Conservation (phyloP, 805 yeast genomes). For the Metschnikowia matae region DNA sequence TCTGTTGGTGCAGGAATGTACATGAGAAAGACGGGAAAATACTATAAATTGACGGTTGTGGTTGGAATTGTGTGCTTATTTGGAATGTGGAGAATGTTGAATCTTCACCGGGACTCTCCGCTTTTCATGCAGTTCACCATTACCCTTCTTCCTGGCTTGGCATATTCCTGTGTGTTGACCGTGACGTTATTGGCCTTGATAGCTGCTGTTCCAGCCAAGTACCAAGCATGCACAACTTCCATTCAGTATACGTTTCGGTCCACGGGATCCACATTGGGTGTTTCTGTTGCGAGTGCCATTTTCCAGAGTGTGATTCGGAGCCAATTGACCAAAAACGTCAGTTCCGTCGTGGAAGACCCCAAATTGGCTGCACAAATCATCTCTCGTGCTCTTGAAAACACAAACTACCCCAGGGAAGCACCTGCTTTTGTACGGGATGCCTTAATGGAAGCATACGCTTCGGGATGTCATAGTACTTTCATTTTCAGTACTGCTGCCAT, state of each 20-base stretch:
- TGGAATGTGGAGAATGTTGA: slow-evolving; percentile 42
- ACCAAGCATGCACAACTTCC: slow-evolving; percentile 84
- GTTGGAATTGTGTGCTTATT: slow-evolving; percentile 41
- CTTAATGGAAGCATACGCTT: slow-evolving; percentile 48
- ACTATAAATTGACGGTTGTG: slow-evolving; percentile 44
- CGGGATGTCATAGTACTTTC: slow-evolving; percentile 52
- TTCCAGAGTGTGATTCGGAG: slow-evolving; percentile 48
- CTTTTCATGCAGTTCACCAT: slow-evolving; percentile 40
- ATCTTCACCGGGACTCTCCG: slow-evolving; percentile 27
- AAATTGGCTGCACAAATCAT: slow-evolving; percentile 43
- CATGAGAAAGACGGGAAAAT: slow-evolving; percentile 66
- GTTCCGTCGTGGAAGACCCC: slow-evolving; percentile 16
- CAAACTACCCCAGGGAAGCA: slow-evolving; percentile 51
- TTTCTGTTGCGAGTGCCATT: slow-evolving; percentile 61
- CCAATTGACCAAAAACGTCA: slow-evolving; percentile 16
- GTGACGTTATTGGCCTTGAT: slow-evolving; percentile 71
- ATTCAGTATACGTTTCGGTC: slow-evolving; percentile 86
- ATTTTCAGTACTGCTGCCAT: slow-evolving; percentile 42
- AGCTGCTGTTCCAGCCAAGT: slow-evolving; percentile 63
- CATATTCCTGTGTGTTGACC: slow-evolving; percentile 65
- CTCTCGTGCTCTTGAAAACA: slow-evolving; percentile 49
- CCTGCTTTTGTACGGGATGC: slow-evolving; percentile 49
- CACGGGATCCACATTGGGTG: slow-evolving; percentile 83
- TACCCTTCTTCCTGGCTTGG: slow-evolving; percentile 55
- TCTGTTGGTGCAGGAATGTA: slow-evolving; percentile 63